phyloP scores from a whole-genome alignment of 768 basidiomycete genomes.

The Naematelia encephala region DNA sequence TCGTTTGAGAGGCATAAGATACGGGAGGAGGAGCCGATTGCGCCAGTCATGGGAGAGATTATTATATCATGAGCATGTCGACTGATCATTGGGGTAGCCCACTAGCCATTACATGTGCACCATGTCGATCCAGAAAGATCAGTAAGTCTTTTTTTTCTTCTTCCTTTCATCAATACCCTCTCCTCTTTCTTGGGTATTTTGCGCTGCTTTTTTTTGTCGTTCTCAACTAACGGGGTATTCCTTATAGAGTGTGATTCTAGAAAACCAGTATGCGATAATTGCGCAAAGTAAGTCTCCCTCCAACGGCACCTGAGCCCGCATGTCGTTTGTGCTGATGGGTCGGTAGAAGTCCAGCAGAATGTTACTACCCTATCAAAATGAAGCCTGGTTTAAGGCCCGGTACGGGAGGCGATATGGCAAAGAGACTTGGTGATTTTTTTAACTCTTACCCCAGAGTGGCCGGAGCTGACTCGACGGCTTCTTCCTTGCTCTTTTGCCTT shows the following conservation, averaged over 20 bases:
- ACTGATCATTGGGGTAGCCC: slow-evolving; percentile 8
- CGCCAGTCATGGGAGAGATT: too few species aligned
- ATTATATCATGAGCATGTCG: neutral
- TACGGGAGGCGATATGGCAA: slow-evolving; percentile 43
- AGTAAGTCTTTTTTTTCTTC: slow-evolving; percentile 20
- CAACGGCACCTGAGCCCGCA: neutral
- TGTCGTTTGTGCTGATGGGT: too few species aligned
- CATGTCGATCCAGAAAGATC: slow-evolving; percentile 37
- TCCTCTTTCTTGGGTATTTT: too few species aligned
- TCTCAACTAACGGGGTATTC: neutral
- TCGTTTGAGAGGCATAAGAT: too few species aligned
- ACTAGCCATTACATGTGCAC: slow-evolving; percentile 37
- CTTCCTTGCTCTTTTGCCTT: too few species aligned
- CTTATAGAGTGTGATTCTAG: slow-evolving; percentile 33
- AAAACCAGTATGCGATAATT: slow-evolving; percentile 30
- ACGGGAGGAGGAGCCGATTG: too few species aligned
- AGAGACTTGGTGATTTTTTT: slow-evolving; percentile 34
- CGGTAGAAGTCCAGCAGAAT: slow-evolving; percentile 38
- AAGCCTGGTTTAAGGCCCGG: slow-evolving; percentile 48
- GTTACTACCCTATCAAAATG: slow-evolving; percentile 41
- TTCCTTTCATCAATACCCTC: too few species aligned
- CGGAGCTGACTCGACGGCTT: too few species aligned
- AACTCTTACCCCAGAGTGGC: neutral
- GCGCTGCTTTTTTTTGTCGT: too few species aligned
- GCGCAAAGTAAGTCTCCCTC: slow-evolving; percentile 19